phyloP scores from a whole-genome alignment of 2,329 filamentous ascomycete genomes.

The Basipetospora chlamydospora region DNA sequence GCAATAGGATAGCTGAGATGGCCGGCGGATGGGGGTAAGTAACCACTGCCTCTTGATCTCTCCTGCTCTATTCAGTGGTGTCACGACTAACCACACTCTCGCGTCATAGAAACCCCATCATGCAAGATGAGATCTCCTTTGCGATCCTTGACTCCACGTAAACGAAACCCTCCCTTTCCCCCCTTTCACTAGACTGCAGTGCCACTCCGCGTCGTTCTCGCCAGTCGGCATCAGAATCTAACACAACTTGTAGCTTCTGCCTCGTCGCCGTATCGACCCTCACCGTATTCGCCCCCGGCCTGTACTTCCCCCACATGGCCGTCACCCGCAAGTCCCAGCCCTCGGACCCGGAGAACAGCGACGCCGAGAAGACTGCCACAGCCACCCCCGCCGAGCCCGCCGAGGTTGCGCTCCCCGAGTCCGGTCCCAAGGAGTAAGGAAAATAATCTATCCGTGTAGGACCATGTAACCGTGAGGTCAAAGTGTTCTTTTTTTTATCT shows the following conservation, averaged over 20 bases:
- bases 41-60: too few species aligned
- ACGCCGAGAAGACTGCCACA: constrained; percentile 1
- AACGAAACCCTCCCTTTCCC: not conserved
- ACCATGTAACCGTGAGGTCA: too few species aligned
- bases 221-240: constrained; percentile 7
- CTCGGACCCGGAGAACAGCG: not conserved
- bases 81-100: not conserved
- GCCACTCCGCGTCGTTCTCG: too few species aligned
- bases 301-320: constrained; percentile 41
- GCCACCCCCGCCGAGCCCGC: too few species aligned
- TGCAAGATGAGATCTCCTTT: constrained; percentile 47
- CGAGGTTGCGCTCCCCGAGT: constrained; percentile 1
- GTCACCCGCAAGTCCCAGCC: constrained; percentile 3
- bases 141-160: constrained; percentile 33
- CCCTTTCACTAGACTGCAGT: too few species aligned
- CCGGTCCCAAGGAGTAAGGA: constrained; percentile 2
- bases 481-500: too few species aligned
- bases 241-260: constrained; percentile 23
- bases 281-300: constrained; percentile 37
- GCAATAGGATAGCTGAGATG: constrained; percentile 43
- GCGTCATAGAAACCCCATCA: constrained; percentile 32
- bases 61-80: too few species aligned
- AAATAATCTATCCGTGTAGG: too few species aligned
- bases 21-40: constrained; percentile 41
- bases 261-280: constrained; percentile 33